These are phyloP conservation scores for Pelargonium myrrhifolium DNA, from an alignment of 441 rosid genomes.

Conservation along the genomic window DNA sequence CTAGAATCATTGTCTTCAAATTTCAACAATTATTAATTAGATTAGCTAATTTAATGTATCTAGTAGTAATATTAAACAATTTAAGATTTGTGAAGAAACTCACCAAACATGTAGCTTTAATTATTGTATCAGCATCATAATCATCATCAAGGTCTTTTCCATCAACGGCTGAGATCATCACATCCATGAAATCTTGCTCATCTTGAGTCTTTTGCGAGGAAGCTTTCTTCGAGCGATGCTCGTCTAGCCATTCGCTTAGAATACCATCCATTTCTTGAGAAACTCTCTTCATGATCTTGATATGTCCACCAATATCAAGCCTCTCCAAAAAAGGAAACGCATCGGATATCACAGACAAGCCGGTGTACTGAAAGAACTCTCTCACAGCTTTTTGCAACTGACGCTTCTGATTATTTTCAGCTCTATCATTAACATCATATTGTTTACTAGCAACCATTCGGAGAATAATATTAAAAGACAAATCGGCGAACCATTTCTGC, in stretches of 20 bases:
- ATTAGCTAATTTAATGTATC: too few species aligned
- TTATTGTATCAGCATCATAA: conserved; percentile 25
- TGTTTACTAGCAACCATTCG: too few species aligned
- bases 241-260: neutral
- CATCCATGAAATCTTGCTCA: conserved; percentile 33
- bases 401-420: neutral
- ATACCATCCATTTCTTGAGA: conserved; percentile 8
- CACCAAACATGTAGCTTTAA: conserved; percentile 23
- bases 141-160: neutral
- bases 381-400: neutral
- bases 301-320: conserved; percentile 47
- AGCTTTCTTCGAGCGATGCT: conserved; percentile 18
- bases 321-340: conserved; percentile 36
- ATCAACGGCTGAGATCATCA: conserved; percentile 20
- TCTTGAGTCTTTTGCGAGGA: conserved; percentile 13
- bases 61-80: too few species aligned
- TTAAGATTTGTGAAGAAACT: neutral
- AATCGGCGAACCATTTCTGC: too few species aligned
- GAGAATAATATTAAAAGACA: too few species aligned
- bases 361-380: neutral
- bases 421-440: neutral
- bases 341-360: neutral
- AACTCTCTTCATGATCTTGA: conserved; percentile 39
- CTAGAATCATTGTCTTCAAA: conserved; percentile 21
- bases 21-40: neutral